phyloP scores from a whole-genome alignment of 139 green algal species.

The Pleodorina starrii region DNA sequence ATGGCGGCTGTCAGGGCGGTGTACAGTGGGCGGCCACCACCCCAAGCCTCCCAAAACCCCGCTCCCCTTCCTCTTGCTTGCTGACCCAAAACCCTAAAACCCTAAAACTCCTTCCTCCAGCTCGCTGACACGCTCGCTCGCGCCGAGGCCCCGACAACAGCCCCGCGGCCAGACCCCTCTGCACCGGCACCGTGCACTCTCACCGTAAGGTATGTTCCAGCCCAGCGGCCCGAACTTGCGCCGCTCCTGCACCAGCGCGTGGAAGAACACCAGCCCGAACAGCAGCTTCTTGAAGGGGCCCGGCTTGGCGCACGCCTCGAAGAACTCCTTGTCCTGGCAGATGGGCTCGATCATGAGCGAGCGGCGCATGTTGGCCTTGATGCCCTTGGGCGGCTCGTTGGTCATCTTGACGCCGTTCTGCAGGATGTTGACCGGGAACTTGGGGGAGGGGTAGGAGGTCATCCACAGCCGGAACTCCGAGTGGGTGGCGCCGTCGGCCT shows the following conservation, averaged over 20 bases:
- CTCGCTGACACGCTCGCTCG: too few relatives aligned
- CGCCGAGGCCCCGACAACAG: too few relatives aligned
- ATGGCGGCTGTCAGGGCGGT: too few relatives aligned
- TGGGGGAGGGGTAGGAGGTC: constrained; percentile 75
- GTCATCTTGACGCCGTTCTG: constrained; percentile 87
- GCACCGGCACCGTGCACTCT: neutral
- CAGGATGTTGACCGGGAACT: constrained; percentile 82
- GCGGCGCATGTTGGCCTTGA: constrained; percentile 80
- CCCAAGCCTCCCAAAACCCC: too few relatives aligned
- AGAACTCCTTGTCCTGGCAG: constrained; percentile 59
- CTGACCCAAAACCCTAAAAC: too few relatives aligned
- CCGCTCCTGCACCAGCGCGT: constrained; percentile 77
- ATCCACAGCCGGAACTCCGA: constrained; percentile 84
- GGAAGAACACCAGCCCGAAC: constrained; percentile 78
- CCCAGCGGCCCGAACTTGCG: constrained; percentile 77
- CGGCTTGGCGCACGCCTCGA: constrained; percentile 64
- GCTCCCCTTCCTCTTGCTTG: too few relatives aligned
- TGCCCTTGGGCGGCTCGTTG: constrained; percentile 86
- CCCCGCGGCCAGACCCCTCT: too few relatives aligned
- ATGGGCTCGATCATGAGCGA: constrained; percentile 78
- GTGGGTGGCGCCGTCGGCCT: too few relatives aligned
- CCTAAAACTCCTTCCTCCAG: too few relatives aligned
- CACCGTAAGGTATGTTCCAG: constrained; percentile 80
- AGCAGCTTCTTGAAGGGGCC: constrained; percentile 76
- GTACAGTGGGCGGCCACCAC: too few relatives aligned